phyloP scores from a whole-genome alignment of 306 rosid species.

The Arachis stenosperma region DNA sequence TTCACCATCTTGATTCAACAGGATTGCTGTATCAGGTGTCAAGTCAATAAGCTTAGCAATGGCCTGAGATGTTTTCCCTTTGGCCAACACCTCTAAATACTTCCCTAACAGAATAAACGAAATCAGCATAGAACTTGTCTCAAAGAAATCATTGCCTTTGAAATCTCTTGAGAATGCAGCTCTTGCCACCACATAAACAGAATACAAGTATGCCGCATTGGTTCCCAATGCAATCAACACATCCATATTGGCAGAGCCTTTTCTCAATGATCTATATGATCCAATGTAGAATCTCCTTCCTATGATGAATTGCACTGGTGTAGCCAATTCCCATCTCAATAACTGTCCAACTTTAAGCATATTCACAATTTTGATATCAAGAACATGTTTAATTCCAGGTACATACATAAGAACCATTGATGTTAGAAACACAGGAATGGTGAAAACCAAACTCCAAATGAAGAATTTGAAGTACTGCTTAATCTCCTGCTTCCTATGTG shows the following conservation, averaged over 20 bases:
- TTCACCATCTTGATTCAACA: constrained; percentile 60
- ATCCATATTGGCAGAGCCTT: constrained; percentile 83
- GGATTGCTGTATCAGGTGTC: constrained; percentile 69
- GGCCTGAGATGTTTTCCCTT: constrained; percentile 82
- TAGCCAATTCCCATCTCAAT: constrained; percentile 66
- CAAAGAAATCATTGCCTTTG: constrained; percentile 77
- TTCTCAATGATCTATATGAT: constrained; percentile 64
- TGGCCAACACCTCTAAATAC: constrained; percentile 82
- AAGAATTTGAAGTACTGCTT: constrained; percentile 52
- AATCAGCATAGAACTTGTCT: constrained; percentile 84
- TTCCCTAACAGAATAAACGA: constrained; percentile 81
- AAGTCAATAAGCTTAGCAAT: constrained; percentile 86
- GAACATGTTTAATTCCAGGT: constrained; percentile 54
- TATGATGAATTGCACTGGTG: constrained; percentile 74
- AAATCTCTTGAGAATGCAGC: constrained; percentile 59
- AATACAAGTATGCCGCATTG: constrained; percentile 87
- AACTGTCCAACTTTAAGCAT: constrained; percentile 67
- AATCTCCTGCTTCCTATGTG: constrained; percentile 57
- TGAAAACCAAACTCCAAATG: constrained; percentile 65
- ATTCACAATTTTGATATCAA: constrained; percentile 64
- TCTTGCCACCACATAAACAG: constrained; percentile 68
- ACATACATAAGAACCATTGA: constrained; percentile 84
- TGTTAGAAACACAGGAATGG: constrained; percentile 75
- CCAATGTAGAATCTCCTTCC: constrained; percentile 79
- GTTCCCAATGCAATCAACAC: constrained; percentile 83